Conservation (phyloP, 192 early-diverging fungal genomes). For the Polychytrium aggregatum region DNA sequence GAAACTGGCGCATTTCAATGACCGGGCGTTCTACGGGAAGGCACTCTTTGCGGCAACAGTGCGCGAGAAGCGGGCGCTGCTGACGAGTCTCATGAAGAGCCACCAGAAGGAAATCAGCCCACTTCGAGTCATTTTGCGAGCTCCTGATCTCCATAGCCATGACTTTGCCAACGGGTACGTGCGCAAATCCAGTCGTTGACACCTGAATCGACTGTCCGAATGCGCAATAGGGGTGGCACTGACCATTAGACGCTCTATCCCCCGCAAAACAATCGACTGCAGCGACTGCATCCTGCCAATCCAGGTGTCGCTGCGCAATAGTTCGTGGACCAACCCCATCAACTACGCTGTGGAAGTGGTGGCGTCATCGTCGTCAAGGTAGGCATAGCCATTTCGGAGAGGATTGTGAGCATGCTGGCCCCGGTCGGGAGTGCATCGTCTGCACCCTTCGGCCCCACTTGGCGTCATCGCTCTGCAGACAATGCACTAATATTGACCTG, state of each 20-base stretch:
- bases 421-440: conserved; percentile 6
- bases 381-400: not conserved
- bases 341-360: conserved; percentile 49
- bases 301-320: conserved; percentile 49
- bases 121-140: conserved; percentile 15
- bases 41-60: conserved; percentile 62
- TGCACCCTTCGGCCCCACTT: conserved; percentile 3
- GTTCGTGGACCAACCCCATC: conserved; percentile 54
- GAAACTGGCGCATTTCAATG: conserved; percentile 9
- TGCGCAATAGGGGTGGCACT: not conserved
- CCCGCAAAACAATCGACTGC: not conserved
- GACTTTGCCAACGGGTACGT: not conserved
- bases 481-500: too few relatives aligned
- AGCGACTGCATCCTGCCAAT: conserved; percentile 51
- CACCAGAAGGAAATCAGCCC: too few relatives aligned
- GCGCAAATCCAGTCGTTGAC: conserved; percentile 4
- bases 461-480: not conserved
- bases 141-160: not conserved
- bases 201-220: conserved; percentile 16
- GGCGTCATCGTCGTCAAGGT: conserved; percentile 5
- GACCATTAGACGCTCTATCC: not conserved
- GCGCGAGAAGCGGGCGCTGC: conserved; percentile 48
- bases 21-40: conserved; percentile 20
- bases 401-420: not conserved
- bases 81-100: conserved; percentile 53